Conservation (phyloP, 164 flowering plant genomes). For the Pachysandra terminalis region DNA sequence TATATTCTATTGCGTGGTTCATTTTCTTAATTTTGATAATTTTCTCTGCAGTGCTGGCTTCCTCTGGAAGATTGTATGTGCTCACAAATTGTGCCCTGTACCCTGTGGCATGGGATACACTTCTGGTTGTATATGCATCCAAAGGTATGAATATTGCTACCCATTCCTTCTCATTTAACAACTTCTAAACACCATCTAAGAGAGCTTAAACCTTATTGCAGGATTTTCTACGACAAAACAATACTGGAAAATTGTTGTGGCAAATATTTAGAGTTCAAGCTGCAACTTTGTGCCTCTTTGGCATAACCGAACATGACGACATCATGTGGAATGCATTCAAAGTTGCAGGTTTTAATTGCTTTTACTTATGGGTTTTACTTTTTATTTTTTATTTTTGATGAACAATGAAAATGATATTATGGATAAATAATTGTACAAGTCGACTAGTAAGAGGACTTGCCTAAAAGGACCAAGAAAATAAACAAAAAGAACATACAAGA, state of each 20-base stretch:
- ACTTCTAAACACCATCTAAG: not conserved
- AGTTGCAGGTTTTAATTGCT: constrained; percentile 47
- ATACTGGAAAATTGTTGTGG: constrained; percentile 94
- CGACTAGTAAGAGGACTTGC: too few relatives aligned
- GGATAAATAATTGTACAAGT: too few relatives aligned
- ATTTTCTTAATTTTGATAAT: not conserved
- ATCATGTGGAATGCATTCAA: constrained; percentile 84
- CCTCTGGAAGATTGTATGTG: constrained; percentile 93
- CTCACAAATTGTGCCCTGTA: constrained; percentile 42
- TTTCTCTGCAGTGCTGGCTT: constrained; percentile 86
- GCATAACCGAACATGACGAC: constrained; percentile 85
- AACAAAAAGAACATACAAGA: too few relatives aligned
- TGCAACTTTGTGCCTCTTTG: constrained; percentile 81
- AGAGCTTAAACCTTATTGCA: constrained; percentile 17
- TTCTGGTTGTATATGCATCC: constrained; percentile 99
- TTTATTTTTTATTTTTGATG: too few relatives aligned
- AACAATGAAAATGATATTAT: too few relatives aligned
- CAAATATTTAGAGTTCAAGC: constrained; percentile 84
- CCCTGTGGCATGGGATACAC: constrained; percentile 66
- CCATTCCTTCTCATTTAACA: not conserved
- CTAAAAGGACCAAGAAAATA: too few relatives aligned
- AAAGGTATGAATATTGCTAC: constrained; percentile 47
- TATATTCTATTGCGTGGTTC: not conserved
- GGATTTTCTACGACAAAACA: constrained; percentile 95
- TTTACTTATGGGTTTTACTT: not conserved